Percentiles rank a stretch among this genome's conserved stretches.
These are phyloP conservation scores for Penicillium lividum DNA, from an alignment of 495 filamentous ascomycete species.

Conservation along the genomic window DNA sequence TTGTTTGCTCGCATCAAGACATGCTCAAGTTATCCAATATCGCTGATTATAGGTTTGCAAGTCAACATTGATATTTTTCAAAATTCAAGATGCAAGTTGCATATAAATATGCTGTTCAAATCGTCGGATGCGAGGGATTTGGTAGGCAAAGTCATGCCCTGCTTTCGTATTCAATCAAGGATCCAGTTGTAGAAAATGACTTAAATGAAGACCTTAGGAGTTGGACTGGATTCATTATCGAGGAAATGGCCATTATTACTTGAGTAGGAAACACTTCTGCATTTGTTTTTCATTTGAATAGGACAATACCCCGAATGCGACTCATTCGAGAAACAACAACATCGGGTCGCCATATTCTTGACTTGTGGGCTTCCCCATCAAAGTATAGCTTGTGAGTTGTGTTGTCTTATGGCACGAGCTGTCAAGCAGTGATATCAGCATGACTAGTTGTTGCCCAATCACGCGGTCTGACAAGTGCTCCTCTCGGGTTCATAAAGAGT, in stretches of 20 bases:
- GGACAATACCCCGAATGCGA: neutral
- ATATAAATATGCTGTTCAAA: neutral
- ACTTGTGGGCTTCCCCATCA: neutral
- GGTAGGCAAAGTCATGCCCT: neutral
- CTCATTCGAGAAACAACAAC: neutral
- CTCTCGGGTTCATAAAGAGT: neutral
- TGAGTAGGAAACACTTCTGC: neutral
- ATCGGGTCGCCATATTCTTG: neutral
- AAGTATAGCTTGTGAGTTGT: neutral
- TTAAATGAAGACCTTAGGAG: neutral
- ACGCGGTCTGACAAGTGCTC: neutral
- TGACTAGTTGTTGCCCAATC: constrained; percentile 2
- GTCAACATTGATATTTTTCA: neutral
- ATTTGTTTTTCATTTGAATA: neutral
- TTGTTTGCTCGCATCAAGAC: too few species aligned
- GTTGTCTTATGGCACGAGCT: neutral
- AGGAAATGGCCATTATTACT: neutral
- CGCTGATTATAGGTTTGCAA: neutral
- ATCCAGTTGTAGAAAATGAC: neutral
- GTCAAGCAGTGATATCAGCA: neutral
- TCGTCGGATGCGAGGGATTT: neutral
- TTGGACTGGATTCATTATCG: neutral
- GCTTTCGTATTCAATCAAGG: neutral
- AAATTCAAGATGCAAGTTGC: neutral
- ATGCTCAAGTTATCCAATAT: neutral